Evolutionary conservation across 1,284 basidiomycete genomes (phyloP), one percentile per base, ranked within the genome.

Genomic region (Phlebopus sp.): DNA sequence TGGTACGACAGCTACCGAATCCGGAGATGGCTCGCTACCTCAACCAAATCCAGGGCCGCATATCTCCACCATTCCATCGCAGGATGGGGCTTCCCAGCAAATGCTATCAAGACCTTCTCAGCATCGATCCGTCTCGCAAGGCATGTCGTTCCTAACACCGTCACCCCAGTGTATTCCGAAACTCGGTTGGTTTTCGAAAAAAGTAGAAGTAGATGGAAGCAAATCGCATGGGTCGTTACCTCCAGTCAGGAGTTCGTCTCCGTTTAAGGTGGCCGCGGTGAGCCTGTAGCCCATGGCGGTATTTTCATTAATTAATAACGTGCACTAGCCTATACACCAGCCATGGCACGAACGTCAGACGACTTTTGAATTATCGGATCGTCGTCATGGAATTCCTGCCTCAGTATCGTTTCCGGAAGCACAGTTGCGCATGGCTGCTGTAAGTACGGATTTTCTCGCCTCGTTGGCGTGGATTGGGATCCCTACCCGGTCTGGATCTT

Each of bases 391-490:
- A 17, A 34, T 10, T 13, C 8, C 10, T 14, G 39, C 49, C 13
- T 40, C 37, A 3, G 17, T 32, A n/a, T n/a, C 47, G 17, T 25
- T 10, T 4, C 32, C 37, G 6, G 32, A 50, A 10, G 25, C 49
- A 42, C 50, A 13, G 13, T 23, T 30, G 15, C 55, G 32, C 35
- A 54, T 38, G 32, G 32, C 55, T 3, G 53, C 46, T 32, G 47
- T 44, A 29, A 59, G 44, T 11, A 65, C 65, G 5, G 56, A 68
- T n/a, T 34, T 45, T 31, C 56, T 63, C 36, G 63, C 63, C 19
- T 64, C 61, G 15, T 59, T 63, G 21, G 65, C 63, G 2, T 63
- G 61, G 61, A 55, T 59, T 44, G 61, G 61, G n/a, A 40, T 53
- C 5, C 19, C 58, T 1, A 35, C 48, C 13, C 36, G 30, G 40